Percentiles rank a stretch among this genome's conserved stretches.
phyloP scores from a whole-genome alignment of 164 flowering plant species.

The Cinnamomum chago region DNA sequence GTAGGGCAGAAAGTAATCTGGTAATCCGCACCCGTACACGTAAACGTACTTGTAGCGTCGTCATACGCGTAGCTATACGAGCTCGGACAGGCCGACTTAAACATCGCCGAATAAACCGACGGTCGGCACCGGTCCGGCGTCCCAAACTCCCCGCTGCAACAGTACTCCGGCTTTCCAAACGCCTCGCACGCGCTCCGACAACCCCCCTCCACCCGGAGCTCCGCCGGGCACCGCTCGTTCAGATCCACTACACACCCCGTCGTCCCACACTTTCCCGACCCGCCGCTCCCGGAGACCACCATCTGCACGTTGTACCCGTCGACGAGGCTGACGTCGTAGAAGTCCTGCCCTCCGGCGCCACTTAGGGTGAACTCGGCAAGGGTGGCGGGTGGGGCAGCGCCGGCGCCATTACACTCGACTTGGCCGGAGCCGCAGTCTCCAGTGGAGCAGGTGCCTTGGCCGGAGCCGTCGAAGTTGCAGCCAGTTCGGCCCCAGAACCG shows the following conservation, averaged over 20 bases:
- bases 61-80: constrained; percentile 36
- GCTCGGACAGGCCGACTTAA: constrained; percentile 31
- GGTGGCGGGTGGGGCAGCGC: constrained; percentile 36
- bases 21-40: constrained; percentile 23
- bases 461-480: constrained; percentile 22
- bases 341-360: constrained; percentile 15
- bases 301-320: constrained; percentile 34
- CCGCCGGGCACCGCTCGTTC: constrained; percentile 21
- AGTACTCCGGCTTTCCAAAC: constrained; percentile 19
- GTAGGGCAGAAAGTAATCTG: constrained; percentile 25
- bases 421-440: constrained; percentile 35
- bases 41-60: constrained; percentile 26
- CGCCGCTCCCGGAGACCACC: constrained; percentile 6
- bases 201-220: constrained; percentile 16
- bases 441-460: constrained; percentile 25
- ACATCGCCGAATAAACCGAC: constrained; percentile 17
- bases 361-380: constrained; percentile 35
- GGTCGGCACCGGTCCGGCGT: constrained; percentile 21
- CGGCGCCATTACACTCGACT: constrained; percentile 31
- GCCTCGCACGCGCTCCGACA: constrained; percentile 31
- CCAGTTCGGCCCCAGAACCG: constrained; percentile 42
- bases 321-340: constrained; percentile 35
- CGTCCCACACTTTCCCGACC: constrained; percentile 6
- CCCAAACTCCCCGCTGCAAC: constrained; percentile 20
- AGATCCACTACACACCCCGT: constrained; percentile 15